phyloP scores from a whole-genome alignment of 2,329 filamentous ascomycete species.

The Colletotrichum magnum region DNA sequence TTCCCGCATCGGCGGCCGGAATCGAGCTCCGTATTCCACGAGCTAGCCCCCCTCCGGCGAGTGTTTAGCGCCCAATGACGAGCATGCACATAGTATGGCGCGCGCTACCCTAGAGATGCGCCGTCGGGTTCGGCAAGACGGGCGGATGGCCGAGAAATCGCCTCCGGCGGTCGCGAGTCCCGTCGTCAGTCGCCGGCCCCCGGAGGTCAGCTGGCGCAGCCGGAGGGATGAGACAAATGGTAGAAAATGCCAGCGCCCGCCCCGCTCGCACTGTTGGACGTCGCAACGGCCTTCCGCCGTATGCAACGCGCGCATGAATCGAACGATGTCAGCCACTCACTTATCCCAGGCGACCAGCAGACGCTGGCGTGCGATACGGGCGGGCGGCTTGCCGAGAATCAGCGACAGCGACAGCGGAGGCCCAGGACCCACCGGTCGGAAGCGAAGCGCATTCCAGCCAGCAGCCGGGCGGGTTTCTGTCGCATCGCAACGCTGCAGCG shows the following conservation, averaged over 20 bases:
- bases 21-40: neutral
- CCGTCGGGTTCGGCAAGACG: too few species aligned
- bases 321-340: too few species aligned
- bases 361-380: too few species aligned
- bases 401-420: conserved; percentile 24
- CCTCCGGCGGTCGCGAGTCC: too few species aligned
- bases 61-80: too few species aligned
- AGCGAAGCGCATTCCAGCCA: conserved; percentile 19
- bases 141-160: too few species aligned
- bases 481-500: conserved; percentile 21
- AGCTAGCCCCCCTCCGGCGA: neutral
- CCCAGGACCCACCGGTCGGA: conserved; percentile 14
- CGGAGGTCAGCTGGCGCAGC: neutral
- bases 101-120: too few species aligned
- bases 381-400: too few species aligned
- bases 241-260: conserved; percentile 1
- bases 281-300: too few species aligned
- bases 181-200: neutral
- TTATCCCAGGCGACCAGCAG: too few species aligned
- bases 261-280: neutral
- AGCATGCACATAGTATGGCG: too few species aligned
- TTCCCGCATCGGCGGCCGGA: conserved; percentile 30
- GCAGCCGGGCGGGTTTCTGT: neutral
- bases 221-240: neutral
- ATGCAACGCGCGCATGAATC: too few species aligned